Percentiles rank a stretch among this genome's conserved stretches.
These are phyloP conservation scores for Malassezia japonica DNA, from an alignment of 1,284 basidiomycete genomes.

Conservation along the genomic window DNA sequence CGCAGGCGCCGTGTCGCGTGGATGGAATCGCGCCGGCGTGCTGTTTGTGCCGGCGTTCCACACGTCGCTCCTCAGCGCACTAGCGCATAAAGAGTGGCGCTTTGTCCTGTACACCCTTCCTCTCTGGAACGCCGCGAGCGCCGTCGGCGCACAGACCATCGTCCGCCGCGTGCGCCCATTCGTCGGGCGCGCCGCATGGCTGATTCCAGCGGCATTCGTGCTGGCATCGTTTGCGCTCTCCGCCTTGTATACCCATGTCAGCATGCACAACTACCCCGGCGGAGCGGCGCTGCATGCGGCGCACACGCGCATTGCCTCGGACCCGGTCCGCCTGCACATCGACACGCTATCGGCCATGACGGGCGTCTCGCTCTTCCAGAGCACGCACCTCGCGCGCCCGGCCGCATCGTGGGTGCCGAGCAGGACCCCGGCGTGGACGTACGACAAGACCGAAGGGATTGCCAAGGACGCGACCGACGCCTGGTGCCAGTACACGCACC, in stretches of 20 bases:
- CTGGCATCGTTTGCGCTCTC: neutral
- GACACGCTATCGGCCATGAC: slow-evolving; percentile 77
- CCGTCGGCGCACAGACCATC: slow-evolving; percentile 52
- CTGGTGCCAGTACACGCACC: slow-evolving; percentile 22
- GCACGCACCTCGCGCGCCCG: slow-evolving; percentile 52
- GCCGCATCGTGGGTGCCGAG: slow-evolving; percentile 1
- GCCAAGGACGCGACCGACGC: slow-evolving; percentile 4
- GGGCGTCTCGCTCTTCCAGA: slow-evolving; percentile 78
- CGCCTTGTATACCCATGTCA: slow-evolving; percentile 54
- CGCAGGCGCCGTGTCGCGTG: slow-evolving; percentile 54
- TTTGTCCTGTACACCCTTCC: slow-evolving; percentile 84
- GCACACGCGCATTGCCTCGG: slow-evolving; percentile 50
- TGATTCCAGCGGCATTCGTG: too few relatives aligned
- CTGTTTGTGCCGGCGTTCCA: slow-evolving; percentile 52
- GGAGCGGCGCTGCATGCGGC: slow-evolving; percentile 63
- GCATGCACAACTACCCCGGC: slow-evolving; percentile 77
- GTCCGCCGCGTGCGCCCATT: too few relatives aligned
- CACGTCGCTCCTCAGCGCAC: slow-evolving; percentile 60
- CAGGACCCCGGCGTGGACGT: slow-evolving; percentile 18
- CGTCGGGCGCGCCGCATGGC: too few relatives aligned
- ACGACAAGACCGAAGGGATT: slow-evolving; percentile 38
- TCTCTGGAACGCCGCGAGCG: slow-evolving; percentile 67
- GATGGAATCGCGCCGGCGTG: neutral
- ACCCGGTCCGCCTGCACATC: slow-evolving; percentile 53
- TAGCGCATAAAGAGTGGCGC: slow-evolving; percentile 76